A percentile compares a stretch with the other conserved stretches of the same genome.
Evolutionary conservation across 2,329 filamentous ascomycete species (phyloP).

Genomic region (Verticillium klebahnii): DNA sequence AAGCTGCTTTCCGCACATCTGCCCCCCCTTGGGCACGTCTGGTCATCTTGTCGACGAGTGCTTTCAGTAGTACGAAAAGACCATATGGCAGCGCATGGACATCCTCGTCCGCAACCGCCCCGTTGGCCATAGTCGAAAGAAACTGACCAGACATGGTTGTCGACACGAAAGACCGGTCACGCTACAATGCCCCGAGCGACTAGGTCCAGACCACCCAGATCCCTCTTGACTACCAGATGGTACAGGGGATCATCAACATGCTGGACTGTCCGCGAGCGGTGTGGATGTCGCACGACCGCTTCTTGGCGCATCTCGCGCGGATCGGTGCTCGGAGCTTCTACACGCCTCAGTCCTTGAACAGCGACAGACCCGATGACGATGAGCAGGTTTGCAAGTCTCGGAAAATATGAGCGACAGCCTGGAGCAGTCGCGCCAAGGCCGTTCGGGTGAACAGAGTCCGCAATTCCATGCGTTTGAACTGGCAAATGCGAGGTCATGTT

Average conservation of each 20-base stretch:
- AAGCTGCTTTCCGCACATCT: background rate
- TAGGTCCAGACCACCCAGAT: background rate
- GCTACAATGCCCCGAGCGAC: background rate
- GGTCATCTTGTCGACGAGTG: background rate
- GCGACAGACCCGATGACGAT: background rate
- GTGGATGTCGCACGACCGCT: background rate
- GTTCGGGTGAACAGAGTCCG: background rate
- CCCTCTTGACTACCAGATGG: background rate
- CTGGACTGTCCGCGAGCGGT: background rate
- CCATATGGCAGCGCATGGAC: background rate
- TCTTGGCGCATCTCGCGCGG: background rate
- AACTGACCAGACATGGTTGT: background rate
- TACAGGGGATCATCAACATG: background rate
- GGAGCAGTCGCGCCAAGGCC: background rate
- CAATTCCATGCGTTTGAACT: background rate
- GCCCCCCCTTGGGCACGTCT: background rate
- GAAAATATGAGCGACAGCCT: background rate
- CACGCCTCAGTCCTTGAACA: background rate
- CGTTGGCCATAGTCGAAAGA: background rate
- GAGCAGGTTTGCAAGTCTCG: background rate
- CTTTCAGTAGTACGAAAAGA: background rate
- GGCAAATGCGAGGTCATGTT: too few species aligned
- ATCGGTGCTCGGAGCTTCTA: background rate
- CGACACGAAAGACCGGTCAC: background rate
- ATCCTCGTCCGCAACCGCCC: background rate